Conservation (phyloP, 2,329 filamentous ascomycete species). For the Apiospora pterosperma region DNA sequence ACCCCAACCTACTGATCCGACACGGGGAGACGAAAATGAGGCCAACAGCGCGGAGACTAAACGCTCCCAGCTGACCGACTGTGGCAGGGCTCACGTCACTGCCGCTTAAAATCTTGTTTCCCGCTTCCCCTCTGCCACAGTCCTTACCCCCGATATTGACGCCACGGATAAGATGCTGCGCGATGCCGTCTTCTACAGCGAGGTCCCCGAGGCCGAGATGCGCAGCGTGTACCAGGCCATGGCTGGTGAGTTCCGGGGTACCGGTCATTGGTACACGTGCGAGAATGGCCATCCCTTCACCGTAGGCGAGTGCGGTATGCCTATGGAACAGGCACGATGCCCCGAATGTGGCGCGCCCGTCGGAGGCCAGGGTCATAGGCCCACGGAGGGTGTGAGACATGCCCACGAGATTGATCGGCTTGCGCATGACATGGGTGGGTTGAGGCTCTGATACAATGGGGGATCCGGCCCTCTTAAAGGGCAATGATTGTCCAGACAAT, state of each 20-base stretch:
- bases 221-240: conserved; percentile 48
- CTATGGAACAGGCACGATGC: conserved; percentile 58
- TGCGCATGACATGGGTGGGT: too few species aligned
- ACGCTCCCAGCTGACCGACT: too few species aligned
- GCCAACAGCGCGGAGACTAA: too few species aligned
- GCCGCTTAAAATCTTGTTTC: too few species aligned
- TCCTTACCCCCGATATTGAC: conserved; percentile 41
- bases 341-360: conserved; percentile 58
- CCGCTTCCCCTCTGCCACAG: too few species aligned
- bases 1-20: too few species aligned
- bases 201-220: conserved; percentile 50
- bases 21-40: too few species aligned
- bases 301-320: conserved; percentile 63
- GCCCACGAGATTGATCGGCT: conserved; percentile 52
- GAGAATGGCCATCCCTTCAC: conserved; percentile 58
- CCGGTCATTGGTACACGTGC: conserved; percentile 62
- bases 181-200: conserved; percentile 43
- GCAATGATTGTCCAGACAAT: too few species aligned
- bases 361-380: conserved; percentile 49
- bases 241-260: conserved; percentile 48
- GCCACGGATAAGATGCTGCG: conserved; percentile 42
- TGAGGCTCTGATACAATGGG: too few species aligned
- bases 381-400: conserved; percentile 46
- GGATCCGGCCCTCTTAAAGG: too few species aligned
- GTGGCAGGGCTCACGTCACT: too few species aligned